phyloP scores from a whole-genome alignment of 2,329 filamentous ascomycete genomes.

The Trichoderma polysporum region DNA sequence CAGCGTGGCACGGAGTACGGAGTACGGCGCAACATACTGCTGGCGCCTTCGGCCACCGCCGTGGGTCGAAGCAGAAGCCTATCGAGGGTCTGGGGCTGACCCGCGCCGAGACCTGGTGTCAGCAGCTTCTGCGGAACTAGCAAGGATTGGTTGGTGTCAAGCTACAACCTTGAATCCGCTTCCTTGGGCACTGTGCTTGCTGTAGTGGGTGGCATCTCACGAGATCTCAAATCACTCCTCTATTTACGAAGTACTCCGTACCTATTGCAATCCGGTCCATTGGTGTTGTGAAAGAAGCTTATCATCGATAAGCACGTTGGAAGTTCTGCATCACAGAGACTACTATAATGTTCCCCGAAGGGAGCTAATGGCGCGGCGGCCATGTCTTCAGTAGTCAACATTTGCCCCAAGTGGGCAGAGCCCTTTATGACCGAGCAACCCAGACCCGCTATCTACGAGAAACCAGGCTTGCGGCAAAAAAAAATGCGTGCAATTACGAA shows the following conservation, averaged over 20 bases:
- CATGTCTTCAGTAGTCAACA: background rate
- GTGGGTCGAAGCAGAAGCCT: slow-evolving; percentile 11
- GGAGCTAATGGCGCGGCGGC: background rate
- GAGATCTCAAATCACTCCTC: slow-evolving; percentile 6
- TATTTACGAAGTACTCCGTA: background rate
- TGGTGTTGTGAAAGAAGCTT: slow-evolving; percentile 9
- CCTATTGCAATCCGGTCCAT: background rate
- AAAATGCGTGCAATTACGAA: slow-evolving; percentile 14
- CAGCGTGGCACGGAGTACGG: slow-evolving; percentile 9
- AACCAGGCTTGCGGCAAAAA: slow-evolving; percentile 15
- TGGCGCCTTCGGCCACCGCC: slow-evolving; percentile 22
- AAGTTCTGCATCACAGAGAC: background rate
- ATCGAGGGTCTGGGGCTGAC: slow-evolving; percentile 22
- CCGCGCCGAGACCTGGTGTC: slow-evolving; percentile 18
- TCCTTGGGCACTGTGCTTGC: slow-evolving; percentile 16
- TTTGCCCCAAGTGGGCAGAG: slow-evolving; percentile 15
- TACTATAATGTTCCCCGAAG: background rate
- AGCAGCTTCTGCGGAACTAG: slow-evolving; percentile 20
- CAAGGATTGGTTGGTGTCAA: slow-evolving; percentile 16
- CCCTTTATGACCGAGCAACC: slow-evolving; percentile 2
- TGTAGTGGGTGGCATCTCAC: slow-evolving; percentile 9
- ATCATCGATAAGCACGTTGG: slow-evolving; percentile 13
- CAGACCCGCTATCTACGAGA: slow-evolving; percentile 18
- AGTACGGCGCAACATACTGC: slow-evolving; percentile 18
- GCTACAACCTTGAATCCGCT: slow-evolving; percentile 11